phyloP scores from a whole-genome alignment of 2,329 filamentous ascomycete genomes.

The Aspergillus aculeatinus region DNA sequence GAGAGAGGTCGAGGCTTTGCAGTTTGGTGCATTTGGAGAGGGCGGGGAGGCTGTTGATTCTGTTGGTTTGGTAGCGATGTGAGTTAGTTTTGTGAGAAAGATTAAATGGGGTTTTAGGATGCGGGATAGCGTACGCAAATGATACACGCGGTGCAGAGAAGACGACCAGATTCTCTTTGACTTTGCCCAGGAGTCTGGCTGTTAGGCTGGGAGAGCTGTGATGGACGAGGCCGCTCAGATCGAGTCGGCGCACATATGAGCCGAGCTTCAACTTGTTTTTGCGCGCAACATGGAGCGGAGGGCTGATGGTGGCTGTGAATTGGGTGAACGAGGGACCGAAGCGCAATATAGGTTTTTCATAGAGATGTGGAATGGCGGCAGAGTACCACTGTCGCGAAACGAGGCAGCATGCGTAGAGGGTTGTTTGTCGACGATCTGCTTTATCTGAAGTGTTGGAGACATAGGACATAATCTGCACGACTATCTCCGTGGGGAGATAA shows the following conservation, averaged over 20 bases:
- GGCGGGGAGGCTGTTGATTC: slow-evolving; percentile 56
- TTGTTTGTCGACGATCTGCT: slow-evolving; percentile 41
- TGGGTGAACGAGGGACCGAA: slow-evolving; percentile 51
- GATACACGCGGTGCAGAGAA: slow-evolving; percentile 59
- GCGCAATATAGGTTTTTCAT: slow-evolving; percentile 52
- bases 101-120: not conserved
- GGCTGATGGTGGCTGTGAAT: slow-evolving; percentile 57
- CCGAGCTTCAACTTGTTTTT: slow-evolving; percentile 47
- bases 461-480: slow-evolving; percentile 51
- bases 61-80: slow-evolving; percentile 12
- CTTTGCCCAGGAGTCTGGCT: slow-evolving; percentile 55
- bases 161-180: slow-evolving; percentile 52
- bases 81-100: not conserved
- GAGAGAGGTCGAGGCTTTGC: slow-evolving; percentile 51
- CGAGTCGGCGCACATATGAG: slow-evolving; percentile 53
- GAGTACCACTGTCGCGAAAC: slow-evolving; percentile 59
- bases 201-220: slow-evolving; percentile 59
- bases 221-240: slow-evolving; percentile 58
- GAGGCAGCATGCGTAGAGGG: slow-evolving; percentile 53
- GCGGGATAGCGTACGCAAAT: slow-evolving; percentile 48
- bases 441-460: slow-evolving; percentile 32
- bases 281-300: slow-evolving; percentile 43
- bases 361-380: slow-evolving; percentile 52
- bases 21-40: slow-evolving; percentile 57
- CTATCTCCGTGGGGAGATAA: slow-evolving; percentile 56